Evolutionary conservation across 129 eudicot species (phyloP), one percentile per base, ranked within the genome.

Genomic region (Artemisia annua): DNA sequence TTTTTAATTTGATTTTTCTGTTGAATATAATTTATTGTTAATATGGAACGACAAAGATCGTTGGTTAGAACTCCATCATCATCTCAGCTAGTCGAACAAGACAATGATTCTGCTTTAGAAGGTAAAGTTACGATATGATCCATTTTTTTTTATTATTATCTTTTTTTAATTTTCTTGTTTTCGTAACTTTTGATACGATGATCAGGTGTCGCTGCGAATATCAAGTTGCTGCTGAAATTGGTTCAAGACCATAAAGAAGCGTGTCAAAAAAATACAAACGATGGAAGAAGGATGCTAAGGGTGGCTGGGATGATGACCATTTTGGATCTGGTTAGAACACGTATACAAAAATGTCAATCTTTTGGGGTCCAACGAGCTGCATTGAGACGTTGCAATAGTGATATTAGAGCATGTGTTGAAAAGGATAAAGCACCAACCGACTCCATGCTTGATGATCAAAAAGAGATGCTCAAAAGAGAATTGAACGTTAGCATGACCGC

Each of bases 271-370:
- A 88, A 83, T 15, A 63, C 76, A 57, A 87, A 80, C 5, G 96
- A 84, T 69, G 81, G 83, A 43, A 71, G 86, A 51, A 83, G 91
- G 63, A 87, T 79, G 96, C 78, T 90, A 39, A 77, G 98, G 81
- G 89, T 93, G 77, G 95, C 95, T 1, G 92, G 90, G 72, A 93
- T 93, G 90, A 83, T 93, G 96, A 85, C 96, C 32, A 86, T 93
- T 52, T 83, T 93, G 2, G 98, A 93, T 54, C 88, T 78, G 73
- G 95, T 87, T 11, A 75, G 85, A 73, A 82, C 79, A 17, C 58
- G 95, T 61, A 84, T 93, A 17, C 91, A 87, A 65, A 93, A 84
- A 43, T 89, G 84, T 32, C 98, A 89, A 78, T 76, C 87, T 10
- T 79, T 88, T 59, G 89, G 90, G 13, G 81, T 75, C 62, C 86